Base-by-base conservation (phyloP, 2,329 filamentous ascomycete genomes). In the Penicillium brasilianum region DNA sequence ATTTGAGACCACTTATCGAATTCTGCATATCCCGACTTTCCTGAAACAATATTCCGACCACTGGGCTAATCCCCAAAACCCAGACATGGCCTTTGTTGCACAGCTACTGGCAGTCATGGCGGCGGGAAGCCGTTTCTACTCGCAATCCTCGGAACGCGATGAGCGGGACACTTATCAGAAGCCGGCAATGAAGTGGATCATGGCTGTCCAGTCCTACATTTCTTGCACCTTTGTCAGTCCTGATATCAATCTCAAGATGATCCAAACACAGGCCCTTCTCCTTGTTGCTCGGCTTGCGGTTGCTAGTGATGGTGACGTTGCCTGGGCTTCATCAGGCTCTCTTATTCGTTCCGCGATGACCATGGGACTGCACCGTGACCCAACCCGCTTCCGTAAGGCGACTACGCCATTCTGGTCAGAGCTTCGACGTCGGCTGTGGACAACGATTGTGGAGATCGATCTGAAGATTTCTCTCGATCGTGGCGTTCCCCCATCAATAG, bases 21-120 rank as follows among this genome's bases (percentile, higher is more conserved):
- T 89, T 25, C 60, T 89, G 9, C 84, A 89, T 69, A 70, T 85
- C 0, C 86, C 86, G 0, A 83, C 81, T 0, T 88, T 89, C 63
- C 76, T 79, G 48, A 76, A 76, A 11, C 83, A 86, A 34, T 89
- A 88, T 65, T 81, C 85, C 22, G 77, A 79, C 0, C 71, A 85
- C 11, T 89, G 86, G 85, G 74, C 72, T 0, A 77, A 78, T 16
- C 78, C 80, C 0, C 66, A 72, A 20, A 72, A 74, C 0, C 74
- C 78, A 1, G 81, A 77, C 32, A 69, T 75, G 16, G 72, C 75
- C 7, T 88, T 88, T 52, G 60, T 87, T 1, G 78, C 76, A 1
- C 76, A 77, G 46, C 61, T 79, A 11, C 67, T 80, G 11, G 74
- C 75, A 1, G 64, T 78, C 20, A 71, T 74, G 63, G 74, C 77